These are phyloP conservation scores for Domatiomyces globalis DNA, from an alignment of 2,329 filamentous ascomycete genomes.

Conservation along the genomic window DNA sequence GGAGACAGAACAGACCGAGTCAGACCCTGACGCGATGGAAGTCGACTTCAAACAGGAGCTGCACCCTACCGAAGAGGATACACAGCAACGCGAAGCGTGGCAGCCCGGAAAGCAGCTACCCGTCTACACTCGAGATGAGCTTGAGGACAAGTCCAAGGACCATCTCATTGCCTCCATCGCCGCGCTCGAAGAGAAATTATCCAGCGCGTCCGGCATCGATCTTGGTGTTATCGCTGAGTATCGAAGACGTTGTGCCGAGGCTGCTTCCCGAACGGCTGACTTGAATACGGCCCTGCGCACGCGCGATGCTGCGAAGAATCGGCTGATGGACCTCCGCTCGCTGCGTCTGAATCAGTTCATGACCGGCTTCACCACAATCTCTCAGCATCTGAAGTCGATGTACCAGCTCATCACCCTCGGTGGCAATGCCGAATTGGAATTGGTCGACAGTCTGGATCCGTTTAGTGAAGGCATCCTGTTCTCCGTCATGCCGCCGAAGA, in stretches of 20 bases:
- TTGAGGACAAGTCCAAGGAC: conserved; percentile 49
- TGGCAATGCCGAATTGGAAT: conserved; percentile 90
- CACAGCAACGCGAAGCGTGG: not conserved
- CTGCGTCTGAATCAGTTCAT: conserved; percentile 92
- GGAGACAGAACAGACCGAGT: conserved; percentile 46
- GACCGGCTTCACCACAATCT: conserved; percentile 92
- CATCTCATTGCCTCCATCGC: conserved; percentile 51
- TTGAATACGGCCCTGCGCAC: conserved; percentile 61
- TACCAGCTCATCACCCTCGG: conserved; percentile 99
- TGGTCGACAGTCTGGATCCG: conserved; percentile 89
- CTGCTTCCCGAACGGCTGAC: conserved; percentile 68
- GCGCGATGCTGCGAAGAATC: conserved; percentile 78
- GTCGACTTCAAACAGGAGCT: conserved; percentile 34
- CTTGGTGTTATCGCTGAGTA: conserved; percentile 81
- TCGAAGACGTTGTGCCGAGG: conserved; percentile 69
- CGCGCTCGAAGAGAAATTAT: conserved; percentile 57
- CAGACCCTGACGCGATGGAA: conserved; percentile 42
- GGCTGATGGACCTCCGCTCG: conserved; percentile 80
- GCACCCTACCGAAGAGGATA: conserved; percentile 1
- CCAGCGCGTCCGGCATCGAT: conserved; percentile 67
- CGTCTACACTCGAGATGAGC: conserved; percentile 59
- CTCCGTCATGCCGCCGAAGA: conserved; percentile 98
- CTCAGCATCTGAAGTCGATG: conserved; percentile 93
- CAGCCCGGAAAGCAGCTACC: conserved; percentile 48
- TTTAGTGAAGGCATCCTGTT: conserved; percentile 96